Evolutionary conservation across 108 stramenopile species (phyloP).

Genomic region (Discostella stelligeroides): DNA sequence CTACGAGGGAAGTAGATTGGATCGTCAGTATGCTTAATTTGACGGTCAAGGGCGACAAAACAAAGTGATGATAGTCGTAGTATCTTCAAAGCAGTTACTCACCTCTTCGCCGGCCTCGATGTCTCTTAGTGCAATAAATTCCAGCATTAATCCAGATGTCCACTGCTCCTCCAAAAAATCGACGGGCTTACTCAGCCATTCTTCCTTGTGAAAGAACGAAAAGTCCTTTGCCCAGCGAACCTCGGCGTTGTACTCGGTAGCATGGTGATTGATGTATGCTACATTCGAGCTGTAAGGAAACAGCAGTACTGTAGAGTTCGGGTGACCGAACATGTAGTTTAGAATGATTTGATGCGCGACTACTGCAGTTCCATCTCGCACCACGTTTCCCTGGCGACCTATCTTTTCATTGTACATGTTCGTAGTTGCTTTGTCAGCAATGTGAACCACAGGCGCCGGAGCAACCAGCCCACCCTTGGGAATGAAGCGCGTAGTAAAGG

Average conservation of each 20-base stretch:
- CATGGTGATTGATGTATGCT: slow-evolving; percentile 73
- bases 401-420: slow-evolving; percentile 51
- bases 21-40: background rate
- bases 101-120: slow-evolving; percentile 70
- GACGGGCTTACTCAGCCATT: slow-evolving; percentile 65
- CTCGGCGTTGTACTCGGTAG: slow-evolving; percentile 61
- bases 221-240: slow-evolving; percentile 66
- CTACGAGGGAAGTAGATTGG: background rate
- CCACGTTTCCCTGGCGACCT: slow-evolving; percentile 33
- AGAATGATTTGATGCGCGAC: slow-evolving; percentile 63
- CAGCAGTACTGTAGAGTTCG: slow-evolving; percentile 67
- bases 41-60: background rate
- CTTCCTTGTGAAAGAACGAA: slow-evolving; percentile 55
- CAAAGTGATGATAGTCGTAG: no score
- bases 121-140: slow-evolving; percentile 57
- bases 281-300: slow-evolving; percentile 74
- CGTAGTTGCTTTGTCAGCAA: slow-evolving; percentile 50
- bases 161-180: slow-evolving; percentile 54
- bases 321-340: slow-evolving; percentile 85
- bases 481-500: slow-evolving; percentile 74
- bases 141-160: slow-evolving; percentile 60
- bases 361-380: slow-evolving; percentile 28
- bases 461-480: slow-evolving; percentile 62
- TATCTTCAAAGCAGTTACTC: no score
- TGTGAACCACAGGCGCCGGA: slow-evolving; percentile 70